Conservation (phyloP, 2,329 filamentous ascomycete genomes). For the Nothopassalora personata region DNA sequence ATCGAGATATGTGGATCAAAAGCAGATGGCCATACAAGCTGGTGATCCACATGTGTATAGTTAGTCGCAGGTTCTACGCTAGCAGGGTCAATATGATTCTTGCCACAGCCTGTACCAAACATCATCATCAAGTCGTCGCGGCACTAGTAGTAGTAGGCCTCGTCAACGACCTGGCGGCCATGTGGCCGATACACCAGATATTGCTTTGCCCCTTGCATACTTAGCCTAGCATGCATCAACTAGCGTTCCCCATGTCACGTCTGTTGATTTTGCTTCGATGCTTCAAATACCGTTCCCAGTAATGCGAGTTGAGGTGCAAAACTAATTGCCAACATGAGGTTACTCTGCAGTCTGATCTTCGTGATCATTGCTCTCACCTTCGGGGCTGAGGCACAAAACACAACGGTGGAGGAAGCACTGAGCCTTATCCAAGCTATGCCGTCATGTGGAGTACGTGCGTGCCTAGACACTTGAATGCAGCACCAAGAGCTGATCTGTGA, state of each 20-base stretch:
- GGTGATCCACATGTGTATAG: no score
- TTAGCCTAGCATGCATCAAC: not conserved
- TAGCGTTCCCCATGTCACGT: not conserved
- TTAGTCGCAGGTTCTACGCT: no score
- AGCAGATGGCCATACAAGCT: no score
- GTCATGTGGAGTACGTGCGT: slow-evolving; percentile 8
- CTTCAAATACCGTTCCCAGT: not conserved
- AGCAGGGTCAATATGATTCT: no score
- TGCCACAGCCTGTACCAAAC: no score
- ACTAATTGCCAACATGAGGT: slow-evolving; percentile 8
- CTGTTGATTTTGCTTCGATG: not conserved
- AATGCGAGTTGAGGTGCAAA: not conserved
- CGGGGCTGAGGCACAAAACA: not conserved
- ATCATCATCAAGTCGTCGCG: no score
- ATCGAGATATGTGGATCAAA: no score
- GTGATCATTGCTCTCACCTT: not conserved
- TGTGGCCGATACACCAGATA: not conserved
- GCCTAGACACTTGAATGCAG: not conserved
- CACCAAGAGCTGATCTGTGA: not conserved
- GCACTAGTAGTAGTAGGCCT: no score
- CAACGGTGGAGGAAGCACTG: not conserved
- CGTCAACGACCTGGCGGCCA: no score
- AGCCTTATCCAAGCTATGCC: slow-evolving; percentile 5
- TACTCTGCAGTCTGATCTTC: slow-evolving; percentile 5
- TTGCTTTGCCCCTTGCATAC: not conserved